phyloP scores from a whole-genome alignment of 371 early-diverging fungal genomes.

The Haplosporangium sp. region DNA sequence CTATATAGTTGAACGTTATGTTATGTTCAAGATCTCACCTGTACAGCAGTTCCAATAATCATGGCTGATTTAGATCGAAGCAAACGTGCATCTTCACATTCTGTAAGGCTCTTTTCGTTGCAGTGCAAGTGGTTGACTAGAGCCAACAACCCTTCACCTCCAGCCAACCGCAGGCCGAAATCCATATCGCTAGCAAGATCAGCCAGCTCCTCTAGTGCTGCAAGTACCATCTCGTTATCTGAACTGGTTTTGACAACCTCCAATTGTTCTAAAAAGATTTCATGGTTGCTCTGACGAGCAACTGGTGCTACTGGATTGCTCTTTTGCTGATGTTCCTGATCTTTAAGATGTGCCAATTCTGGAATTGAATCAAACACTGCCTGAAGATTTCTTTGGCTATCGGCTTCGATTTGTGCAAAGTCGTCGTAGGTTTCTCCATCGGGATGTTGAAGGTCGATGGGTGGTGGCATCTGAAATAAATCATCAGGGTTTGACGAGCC shows the following conservation, averaged over 20 bases:
- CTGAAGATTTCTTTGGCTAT: constrained; percentile 42
- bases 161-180: constrained; percentile 55
- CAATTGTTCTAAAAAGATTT: constrained; percentile 36
- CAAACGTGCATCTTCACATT: constrained; percentile 19
- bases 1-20: too few relatives aligned
- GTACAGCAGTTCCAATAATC: constrained; percentile 50
- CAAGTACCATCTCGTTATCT: constrained; percentile 19
- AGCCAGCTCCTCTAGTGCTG: constrained; percentile 56
- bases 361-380: constrained; percentile 43
- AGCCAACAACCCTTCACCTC: constrained; percentile 36
- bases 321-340: constrained; percentile 6
- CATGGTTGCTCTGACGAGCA: constrained; percentile 27
- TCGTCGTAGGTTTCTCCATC: constrained; percentile 3
- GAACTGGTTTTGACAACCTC: constrained; percentile 25
- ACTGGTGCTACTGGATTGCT: not conserved
- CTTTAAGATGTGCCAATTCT: constrained; percentile 20
- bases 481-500: constrained; percentile 3
- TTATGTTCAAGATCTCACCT: constrained; percentile 38
- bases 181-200: constrained; percentile 64
- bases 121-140: constrained; percentile 46
- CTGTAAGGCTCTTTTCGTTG: constrained; percentile 25
- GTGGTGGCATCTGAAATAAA: constrained; percentile 10
- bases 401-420: constrained; percentile 22
- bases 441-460: constrained; percentile 15
- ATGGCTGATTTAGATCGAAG: constrained; percentile 42